These are phyloP conservation scores for Collariella sp. DNA, from an alignment of 495 filamentous ascomycete genomes.

Conservation along the genomic window DNA sequence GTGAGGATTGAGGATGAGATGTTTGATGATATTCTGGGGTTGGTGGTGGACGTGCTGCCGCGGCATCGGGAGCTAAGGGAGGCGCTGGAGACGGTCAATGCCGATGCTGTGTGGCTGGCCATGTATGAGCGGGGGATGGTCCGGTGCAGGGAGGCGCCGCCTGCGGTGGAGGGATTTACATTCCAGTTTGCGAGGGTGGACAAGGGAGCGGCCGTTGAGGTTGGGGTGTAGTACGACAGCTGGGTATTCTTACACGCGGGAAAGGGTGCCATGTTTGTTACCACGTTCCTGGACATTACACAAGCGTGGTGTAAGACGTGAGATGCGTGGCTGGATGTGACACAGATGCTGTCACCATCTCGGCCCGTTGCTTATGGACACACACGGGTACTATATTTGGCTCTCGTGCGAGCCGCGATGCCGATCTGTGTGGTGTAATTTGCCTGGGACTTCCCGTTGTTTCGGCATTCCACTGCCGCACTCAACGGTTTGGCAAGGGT, in stretches of 20 bases:
- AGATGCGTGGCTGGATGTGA: neutral
- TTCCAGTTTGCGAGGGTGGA: slow-evolving; percentile 32
- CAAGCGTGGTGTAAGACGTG: too few species aligned
- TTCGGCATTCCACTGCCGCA: too few species aligned
- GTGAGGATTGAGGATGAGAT: slow-evolving; percentile 53
- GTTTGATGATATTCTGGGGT: slow-evolving; percentile 58
- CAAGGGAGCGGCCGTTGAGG: neutral
- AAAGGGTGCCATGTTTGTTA: neutral
- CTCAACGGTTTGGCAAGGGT: too few species aligned
- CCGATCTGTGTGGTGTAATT: too few species aligned
- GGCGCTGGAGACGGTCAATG: slow-evolving; percentile 52
- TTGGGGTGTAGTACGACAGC: neutral
- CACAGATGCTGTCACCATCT: neutral
- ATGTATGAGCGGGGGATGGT: slow-evolving; percentile 36
- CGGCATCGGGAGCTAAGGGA: slow-evolving; percentile 39
- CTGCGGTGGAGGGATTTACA: slow-evolving; percentile 34
- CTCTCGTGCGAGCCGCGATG: too few species aligned
- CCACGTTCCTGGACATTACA: neutral
- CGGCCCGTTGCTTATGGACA: neutral
- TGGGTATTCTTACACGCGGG: neutral
- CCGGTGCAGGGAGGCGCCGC: slow-evolving; percentile 24
- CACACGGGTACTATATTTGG: neutral
- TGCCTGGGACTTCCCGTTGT: too few species aligned
- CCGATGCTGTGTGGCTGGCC: slow-evolving; percentile 66
- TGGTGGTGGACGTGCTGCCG: slow-evolving; percentile 46